phyloP scores from a whole-genome alignment of 805 yeast genomes.

The Yarrowia sp. region DNA sequence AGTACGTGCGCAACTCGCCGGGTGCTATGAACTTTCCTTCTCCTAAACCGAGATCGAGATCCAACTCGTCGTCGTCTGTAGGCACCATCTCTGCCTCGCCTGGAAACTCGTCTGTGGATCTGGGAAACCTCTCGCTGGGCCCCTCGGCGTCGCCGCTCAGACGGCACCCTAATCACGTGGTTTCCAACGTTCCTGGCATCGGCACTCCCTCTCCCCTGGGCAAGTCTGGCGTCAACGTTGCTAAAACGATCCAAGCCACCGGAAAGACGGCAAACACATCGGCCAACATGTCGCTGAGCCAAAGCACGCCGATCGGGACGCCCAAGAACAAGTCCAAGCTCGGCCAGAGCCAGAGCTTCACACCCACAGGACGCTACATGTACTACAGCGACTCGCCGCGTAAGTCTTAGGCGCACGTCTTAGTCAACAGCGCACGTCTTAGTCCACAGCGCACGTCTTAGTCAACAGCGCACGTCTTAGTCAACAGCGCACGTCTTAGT shows the following conservation, averaged over 20 bases:
- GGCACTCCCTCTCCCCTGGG: constrained; percentile 11
- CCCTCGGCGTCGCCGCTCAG: constrained; percentile 4
- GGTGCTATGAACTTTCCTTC: constrained; percentile 11
- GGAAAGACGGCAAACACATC: neutral
- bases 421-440: too few species aligned
- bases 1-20: constrained; percentile 25
- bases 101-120: constrained; percentile 27
- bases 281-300: constrained; percentile 2
- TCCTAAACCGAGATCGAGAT: neutral
- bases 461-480: too few species aligned
- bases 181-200: constrained; percentile 1
- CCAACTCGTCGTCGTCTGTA: neutral
- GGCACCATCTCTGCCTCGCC: constrained; percentile 28
- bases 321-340: constrained; percentile 1
- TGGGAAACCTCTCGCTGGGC: constrained; percentile 3
- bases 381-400: constrained; percentile 31
- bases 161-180: neutral
- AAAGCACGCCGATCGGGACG: constrained; percentile 15
- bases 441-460: too few species aligned
- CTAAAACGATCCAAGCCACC: neutral
- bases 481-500: too few species aligned
- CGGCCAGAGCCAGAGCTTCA: constrained; percentile 28
- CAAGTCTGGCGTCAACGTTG: neutral
- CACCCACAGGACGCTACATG: constrained; percentile 30
- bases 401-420: too few species aligned